A percentile compares a stretch with the other conserved stretches of the same genome.
Conservation (phyloP, 2,329 filamentous ascomycete genomes). For the Chaetomiaceae sp. region DNA sequence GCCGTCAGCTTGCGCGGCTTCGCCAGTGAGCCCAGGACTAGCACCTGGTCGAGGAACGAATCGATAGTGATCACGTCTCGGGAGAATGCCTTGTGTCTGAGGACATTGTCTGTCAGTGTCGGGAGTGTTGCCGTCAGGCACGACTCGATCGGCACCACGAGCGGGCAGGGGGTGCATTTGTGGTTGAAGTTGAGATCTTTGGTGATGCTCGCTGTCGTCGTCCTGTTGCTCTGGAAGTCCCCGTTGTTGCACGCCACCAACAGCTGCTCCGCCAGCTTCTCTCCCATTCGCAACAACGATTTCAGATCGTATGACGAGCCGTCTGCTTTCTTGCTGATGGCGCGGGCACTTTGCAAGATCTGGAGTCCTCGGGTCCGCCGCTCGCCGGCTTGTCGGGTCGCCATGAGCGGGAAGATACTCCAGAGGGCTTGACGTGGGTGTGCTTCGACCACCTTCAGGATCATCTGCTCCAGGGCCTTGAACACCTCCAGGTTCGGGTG, state of each 20-base stretch:
- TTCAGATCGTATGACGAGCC: conserved; percentile 57
- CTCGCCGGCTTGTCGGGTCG: conserved; percentile 66
- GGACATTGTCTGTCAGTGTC: conserved; percentile 63
- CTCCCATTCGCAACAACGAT: conserved; percentile 68
- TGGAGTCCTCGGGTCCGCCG: conserved; percentile 51
- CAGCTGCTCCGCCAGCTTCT: conserved; percentile 77
- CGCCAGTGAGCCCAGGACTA: conserved; percentile 86
- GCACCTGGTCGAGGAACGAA: conserved; percentile 77
- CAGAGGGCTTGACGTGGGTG: conserved; percentile 90
- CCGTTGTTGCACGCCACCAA: conserved; percentile 75
- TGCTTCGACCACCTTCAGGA: conserved; percentile 77
- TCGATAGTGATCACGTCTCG: conserved; percentile 79
- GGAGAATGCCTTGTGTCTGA: conserved; percentile 81
- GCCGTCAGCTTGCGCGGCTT: conserved; percentile 87
- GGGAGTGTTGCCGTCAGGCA: conserved; percentile 81
- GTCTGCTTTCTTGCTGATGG: conserved; percentile 47
- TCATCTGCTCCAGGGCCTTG: conserved; percentile 69
- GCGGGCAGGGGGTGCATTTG: conserved; percentile 72
- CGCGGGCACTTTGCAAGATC: conserved; percentile 48
- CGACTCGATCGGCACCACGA: conserved; percentile 85
- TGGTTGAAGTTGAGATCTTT: conserved; percentile 79
- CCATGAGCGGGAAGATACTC: conserved; percentile 83
- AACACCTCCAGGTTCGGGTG: conserved; percentile 78
- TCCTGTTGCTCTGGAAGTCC: conserved; percentile 63
- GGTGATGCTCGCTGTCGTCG: conserved; percentile 65